A percentile compares a stretch with the other conserved stretches of the same genome.
phyloP scores from a whole-genome alignment of 129 eudicot genomes.

The Logfia minima region DNA sequence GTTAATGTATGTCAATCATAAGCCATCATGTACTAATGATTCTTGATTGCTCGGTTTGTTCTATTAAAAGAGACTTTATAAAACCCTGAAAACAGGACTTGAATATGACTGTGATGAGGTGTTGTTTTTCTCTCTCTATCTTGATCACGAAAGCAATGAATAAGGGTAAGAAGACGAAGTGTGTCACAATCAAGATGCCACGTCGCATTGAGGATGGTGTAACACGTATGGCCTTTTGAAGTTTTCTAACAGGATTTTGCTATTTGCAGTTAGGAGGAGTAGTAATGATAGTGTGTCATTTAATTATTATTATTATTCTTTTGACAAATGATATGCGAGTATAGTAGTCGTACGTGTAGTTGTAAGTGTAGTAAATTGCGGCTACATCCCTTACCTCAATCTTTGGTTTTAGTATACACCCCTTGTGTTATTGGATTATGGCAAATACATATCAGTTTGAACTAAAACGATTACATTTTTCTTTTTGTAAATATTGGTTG shows the following conservation, averaged over 20 bases:
- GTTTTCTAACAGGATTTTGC: constrained; percentile 8
- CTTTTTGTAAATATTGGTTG: too few relatives aligned
- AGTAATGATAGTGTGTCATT: too few relatives aligned
- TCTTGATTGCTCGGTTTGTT: constrained; percentile 17
- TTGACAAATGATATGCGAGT: too few relatives aligned
- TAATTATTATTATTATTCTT: too few relatives aligned
- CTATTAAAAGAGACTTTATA: constrained; percentile 8
- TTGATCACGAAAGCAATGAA: constrained; percentile 25
- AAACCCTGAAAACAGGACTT: constrained; percentile 11
- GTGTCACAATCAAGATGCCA: constrained; percentile 41
- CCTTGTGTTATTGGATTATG: background rate
- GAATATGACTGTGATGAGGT: background rate
- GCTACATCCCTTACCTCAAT: constrained; percentile 17
- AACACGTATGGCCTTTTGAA: constrained; percentile 24
- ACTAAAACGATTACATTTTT: too few relatives aligned
- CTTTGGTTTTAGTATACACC: background rate
- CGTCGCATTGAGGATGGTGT: constrained; percentile 31
- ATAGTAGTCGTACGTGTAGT: background rate
- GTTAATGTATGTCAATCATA: constrained; percentile 1
- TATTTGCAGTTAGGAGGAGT: constrained; percentile 16
- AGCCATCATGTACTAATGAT: background rate
- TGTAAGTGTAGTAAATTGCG: constrained; percentile 17
- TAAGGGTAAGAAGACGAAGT: constrained; percentile 22
- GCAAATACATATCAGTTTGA: background rate
- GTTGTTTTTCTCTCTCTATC: constrained; percentile 19